Evolutionary conservation across 75 land plant species (phyloP).

Genomic region (Sequoiadendron giganteum): DNA sequence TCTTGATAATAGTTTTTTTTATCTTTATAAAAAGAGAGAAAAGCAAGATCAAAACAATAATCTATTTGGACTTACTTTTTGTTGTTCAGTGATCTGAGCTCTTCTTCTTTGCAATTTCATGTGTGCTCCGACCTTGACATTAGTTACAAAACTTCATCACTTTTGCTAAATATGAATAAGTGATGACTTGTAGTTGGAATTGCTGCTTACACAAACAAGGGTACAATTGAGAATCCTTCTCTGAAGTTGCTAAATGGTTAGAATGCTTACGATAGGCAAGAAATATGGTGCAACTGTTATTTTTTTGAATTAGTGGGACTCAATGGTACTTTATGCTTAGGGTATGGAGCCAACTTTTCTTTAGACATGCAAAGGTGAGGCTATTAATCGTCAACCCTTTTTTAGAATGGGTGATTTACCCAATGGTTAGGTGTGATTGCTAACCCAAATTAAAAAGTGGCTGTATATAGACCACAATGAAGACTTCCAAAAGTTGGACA

Average conservation of each 20-base stretch:
- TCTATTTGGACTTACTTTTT: background rate
- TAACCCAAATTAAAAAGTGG: background rate
- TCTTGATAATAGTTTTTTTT: background rate
- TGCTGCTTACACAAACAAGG: background rate
- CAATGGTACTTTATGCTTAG: no score
- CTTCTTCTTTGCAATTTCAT: background rate
- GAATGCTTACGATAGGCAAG: background rate
- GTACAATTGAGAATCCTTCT: background rate
- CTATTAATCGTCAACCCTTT: background rate
- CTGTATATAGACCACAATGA: background rate
- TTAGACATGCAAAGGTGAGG: no score
- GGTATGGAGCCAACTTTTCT: background rate
- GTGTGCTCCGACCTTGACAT: background rate
- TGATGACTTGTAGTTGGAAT: background rate
- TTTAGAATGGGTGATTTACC: background rate
- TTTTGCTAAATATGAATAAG: background rate
- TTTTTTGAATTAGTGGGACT: background rate
- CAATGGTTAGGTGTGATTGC: background rate
- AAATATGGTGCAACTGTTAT: background rate
- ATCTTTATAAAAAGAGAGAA: background rate
- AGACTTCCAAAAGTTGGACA: background rate
- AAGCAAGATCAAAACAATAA: background rate
- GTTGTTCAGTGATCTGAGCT: background rate
- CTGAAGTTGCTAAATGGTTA: background rate
- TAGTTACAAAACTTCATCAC: background rate